phyloP scores from a whole-genome alignment of 805 yeast genomes.

The Komagataella ulmi region DNA sequence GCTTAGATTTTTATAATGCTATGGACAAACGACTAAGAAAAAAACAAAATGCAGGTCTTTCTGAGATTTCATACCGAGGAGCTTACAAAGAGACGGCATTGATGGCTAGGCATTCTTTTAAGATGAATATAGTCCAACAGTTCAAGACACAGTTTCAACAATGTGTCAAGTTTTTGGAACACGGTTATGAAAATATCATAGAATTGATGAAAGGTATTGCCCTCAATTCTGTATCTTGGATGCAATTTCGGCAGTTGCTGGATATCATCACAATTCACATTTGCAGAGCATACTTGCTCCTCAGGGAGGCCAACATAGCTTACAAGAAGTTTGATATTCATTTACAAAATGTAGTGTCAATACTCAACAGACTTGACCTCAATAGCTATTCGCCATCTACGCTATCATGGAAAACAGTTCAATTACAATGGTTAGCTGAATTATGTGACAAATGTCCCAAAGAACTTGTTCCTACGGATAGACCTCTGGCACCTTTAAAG shows the following conservation, averaged over 20 bases:
- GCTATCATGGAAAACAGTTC: slow-evolving; percentile 45
- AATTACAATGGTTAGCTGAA: slow-evolving; percentile 54
- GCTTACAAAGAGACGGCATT: neutral
- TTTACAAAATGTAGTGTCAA: slow-evolving; percentile 31
- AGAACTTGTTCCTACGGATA: slow-evolving; percentile 22
- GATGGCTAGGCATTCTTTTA: slow-evolving; percentile 35
- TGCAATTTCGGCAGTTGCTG: slow-evolving; percentile 31
- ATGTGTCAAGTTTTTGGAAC: slow-evolving; percentile 36
- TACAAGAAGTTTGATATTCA: slow-evolving; percentile 55
- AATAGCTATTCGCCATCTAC: slow-evolving; percentile 15
- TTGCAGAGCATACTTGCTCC: slow-evolving; percentile 42
- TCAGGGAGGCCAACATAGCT: slow-evolving; percentile 45
- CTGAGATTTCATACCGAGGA: neutral
- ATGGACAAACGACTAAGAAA: neutral
- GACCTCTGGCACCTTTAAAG: slow-evolving; percentile 18
- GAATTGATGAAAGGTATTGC: slow-evolving; percentile 20
- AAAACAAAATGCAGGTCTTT: neutral
- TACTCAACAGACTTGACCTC: slow-evolving; percentile 17
- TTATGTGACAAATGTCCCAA: slow-evolving; percentile 35
- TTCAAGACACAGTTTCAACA: slow-evolving; percentile 31
- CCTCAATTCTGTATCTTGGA: slow-evolving; percentile 20
- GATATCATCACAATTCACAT: slow-evolving; percentile 56
- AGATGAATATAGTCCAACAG: slow-evolving; percentile 36
- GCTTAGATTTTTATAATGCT: neutral
- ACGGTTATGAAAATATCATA: slow-evolving; percentile 37